Conservation (phyloP, 2,329 filamentous ascomycete species). For the Coniochaeta ligniaria region DNA sequence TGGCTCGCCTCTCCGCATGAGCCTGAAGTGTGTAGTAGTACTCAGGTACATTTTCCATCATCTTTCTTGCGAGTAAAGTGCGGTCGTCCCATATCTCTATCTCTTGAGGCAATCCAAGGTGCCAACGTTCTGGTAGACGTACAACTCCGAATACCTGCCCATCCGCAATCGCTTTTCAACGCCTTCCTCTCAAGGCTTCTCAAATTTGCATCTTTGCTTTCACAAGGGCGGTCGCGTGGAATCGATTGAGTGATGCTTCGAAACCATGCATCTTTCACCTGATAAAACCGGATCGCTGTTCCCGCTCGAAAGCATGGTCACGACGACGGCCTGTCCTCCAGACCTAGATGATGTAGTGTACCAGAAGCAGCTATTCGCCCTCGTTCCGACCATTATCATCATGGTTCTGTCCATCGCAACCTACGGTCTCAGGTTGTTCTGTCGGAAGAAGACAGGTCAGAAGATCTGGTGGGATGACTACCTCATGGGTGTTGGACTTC, state of each 20-base stretch:
- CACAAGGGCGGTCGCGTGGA: too few relatives aligned
- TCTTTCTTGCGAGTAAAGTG: neutral
- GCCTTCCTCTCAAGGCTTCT: too few relatives aligned
- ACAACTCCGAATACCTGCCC: neutral
- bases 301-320: neutral
- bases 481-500: slow-evolving; percentile 5
- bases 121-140: neutral
- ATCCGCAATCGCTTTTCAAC: too few relatives aligned
- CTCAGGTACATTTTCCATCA: neutral
- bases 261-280: neutral
- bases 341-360: slow-evolving; percentile 3
- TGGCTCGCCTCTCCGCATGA: neutral
- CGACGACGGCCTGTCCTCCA: neutral
- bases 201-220: too few relatives aligned
- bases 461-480: slow-evolving; percentile 6
- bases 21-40: neutral
- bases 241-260: neutral
- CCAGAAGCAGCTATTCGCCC: slow-evolving; percentile 2
- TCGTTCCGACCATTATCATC: slow-evolving; percentile 6
- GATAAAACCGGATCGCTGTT: neutral
- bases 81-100: neutral
- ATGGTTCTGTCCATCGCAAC: slow-evolving; percentile 5
- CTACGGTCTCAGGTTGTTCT: slow-evolving; percentile 3
- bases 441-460: slow-evolving; percentile 4
- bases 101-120: too few relatives aligned